Percentiles rank a stretch among this genome's conserved stretches.
These are phyloP conservation scores for Magnusiomyces fungicola DNA, from an alignment of 1,139 yeast genomes.

Conservation along the genomic window DNA sequence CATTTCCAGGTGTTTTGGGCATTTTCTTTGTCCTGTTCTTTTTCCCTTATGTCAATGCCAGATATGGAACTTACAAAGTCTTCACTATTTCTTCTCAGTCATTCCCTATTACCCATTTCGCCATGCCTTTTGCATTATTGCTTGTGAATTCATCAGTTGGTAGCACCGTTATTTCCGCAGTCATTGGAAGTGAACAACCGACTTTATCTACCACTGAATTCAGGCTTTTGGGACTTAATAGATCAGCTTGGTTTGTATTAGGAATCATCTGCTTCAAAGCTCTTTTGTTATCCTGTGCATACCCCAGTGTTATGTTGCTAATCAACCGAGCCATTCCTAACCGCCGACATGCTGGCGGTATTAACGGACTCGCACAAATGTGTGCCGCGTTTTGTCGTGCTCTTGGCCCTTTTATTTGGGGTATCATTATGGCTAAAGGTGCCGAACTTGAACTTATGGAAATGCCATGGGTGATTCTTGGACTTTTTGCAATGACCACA, in stretches of 20 bases:
- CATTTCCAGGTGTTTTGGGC: constrained; percentile 52
- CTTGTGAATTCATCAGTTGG: constrained; percentile 21
- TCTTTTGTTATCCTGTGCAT: constrained; percentile 22
- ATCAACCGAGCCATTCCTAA: constrained; percentile 30
- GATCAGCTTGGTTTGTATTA: constrained; percentile 4
- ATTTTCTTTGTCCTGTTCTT: constrained; percentile 44
- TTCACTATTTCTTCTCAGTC: constrained; percentile 38
- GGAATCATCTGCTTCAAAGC: constrained; percentile 18
- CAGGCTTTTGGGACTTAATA: too few species aligned
- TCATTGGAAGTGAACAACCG: not conserved
- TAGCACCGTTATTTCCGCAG: not conserved
- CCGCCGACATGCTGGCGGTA: constrained; percentile 28
- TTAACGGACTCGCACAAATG: constrained; percentile 31
- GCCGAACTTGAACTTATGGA: constrained; percentile 41
- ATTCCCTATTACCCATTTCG: constrained; percentile 44
- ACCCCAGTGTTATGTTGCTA: constrained; percentile 27
- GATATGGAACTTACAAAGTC: constrained; percentile 41
- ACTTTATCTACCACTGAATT: too few species aligned
- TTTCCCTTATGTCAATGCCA: constrained; percentile 50
- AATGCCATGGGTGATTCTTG: constrained; percentile 45
- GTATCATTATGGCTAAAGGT: constrained; percentile 45
- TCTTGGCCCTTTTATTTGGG: constrained; percentile 54
- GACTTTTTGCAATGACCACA: constrained; percentile 24
- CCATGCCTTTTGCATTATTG: constrained; percentile 46
- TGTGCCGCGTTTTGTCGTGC: constrained; percentile 50